Evolutionary conservation across 1,284 basidiomycete genomes (phyloP).

Genomic region (Malassezia japonica): DNA sequence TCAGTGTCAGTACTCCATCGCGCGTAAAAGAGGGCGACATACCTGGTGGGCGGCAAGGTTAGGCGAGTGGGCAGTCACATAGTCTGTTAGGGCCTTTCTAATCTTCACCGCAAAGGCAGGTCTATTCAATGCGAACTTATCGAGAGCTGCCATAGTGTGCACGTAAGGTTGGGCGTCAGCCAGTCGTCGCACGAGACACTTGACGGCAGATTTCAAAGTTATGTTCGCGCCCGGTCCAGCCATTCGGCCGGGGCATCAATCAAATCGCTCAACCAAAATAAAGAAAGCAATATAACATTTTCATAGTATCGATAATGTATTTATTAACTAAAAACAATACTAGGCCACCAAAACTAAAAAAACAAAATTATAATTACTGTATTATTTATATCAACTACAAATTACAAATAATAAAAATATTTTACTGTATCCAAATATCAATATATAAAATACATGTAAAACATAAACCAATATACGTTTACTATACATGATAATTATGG

Average conservation of each 20-base stretch:
- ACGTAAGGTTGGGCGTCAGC: no score
- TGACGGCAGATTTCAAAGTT: no score
- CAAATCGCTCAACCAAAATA: background rate
- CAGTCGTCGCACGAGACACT: no score
- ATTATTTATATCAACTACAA: background rate
- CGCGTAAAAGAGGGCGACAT: background rate
- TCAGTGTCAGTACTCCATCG: background rate
- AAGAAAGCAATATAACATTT: background rate
- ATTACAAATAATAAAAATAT: background rate
- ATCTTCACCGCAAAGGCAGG: background rate
- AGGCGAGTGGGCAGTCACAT: background rate
- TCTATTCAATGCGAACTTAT: no score
- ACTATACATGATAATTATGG: background rate
- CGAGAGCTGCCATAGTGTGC: no score
- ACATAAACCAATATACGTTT: background rate
- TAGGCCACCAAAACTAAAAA: background rate
- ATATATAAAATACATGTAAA: background rate
- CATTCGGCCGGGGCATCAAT: no score
- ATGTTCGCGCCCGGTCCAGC: no score
- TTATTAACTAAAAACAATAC: background rate
- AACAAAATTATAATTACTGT: background rate
- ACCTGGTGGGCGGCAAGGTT: conserved; percentile 5
- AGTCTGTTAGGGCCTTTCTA: background rate
- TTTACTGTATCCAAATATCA: background rate
- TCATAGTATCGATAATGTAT: background rate